phyloP scores from a whole-genome alignment of 257 asterid species.

The Solanum appendiculatum region DNA sequence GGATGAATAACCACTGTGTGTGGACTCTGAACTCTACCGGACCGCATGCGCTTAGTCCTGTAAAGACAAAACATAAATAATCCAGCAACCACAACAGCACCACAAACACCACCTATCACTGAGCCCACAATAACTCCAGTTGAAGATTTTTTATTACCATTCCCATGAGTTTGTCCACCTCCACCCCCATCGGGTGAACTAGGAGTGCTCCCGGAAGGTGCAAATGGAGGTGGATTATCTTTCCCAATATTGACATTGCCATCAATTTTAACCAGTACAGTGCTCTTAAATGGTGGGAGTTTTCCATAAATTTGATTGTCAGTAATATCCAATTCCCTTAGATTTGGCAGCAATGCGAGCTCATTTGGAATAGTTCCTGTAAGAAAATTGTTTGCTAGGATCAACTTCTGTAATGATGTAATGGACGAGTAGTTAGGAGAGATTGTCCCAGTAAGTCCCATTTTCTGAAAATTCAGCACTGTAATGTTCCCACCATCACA shows the following conservation, averaged over 20 bases:
- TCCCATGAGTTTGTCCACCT: background rate
- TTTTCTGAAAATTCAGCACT: constrained; percentile 4
- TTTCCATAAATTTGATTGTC: constrained; percentile 6
- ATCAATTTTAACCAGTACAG: background rate
- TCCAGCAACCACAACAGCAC: background rate
- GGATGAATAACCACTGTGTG: constrained; percentile 3
- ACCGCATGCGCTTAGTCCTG: background rate
- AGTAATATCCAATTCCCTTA: constrained; percentile 3
- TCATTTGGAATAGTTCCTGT: constrained; percentile 5
- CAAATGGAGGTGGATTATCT: background rate
- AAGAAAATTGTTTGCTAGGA: background rate
- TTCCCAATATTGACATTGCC: constrained; percentile 10
- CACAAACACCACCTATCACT: constrained; percentile 4
- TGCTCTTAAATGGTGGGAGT: constrained; percentile 2
- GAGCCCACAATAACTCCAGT: constrained; percentile 1
- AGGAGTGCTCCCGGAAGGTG: background rate
- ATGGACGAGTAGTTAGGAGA: background rate
- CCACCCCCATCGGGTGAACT: background rate
- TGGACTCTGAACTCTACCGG: background rate
- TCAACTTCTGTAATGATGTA: background rate
- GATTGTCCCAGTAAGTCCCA: constrained; percentile 7
- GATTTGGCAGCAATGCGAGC: background rate
- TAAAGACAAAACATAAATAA: background rate
- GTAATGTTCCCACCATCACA: constrained; percentile 2
- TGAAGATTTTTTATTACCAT: background rate